phyloP scores from a whole-genome alignment of 2,329 filamentous ascomycete genomes.

The Colletotrichum tofieldiae region DNA sequence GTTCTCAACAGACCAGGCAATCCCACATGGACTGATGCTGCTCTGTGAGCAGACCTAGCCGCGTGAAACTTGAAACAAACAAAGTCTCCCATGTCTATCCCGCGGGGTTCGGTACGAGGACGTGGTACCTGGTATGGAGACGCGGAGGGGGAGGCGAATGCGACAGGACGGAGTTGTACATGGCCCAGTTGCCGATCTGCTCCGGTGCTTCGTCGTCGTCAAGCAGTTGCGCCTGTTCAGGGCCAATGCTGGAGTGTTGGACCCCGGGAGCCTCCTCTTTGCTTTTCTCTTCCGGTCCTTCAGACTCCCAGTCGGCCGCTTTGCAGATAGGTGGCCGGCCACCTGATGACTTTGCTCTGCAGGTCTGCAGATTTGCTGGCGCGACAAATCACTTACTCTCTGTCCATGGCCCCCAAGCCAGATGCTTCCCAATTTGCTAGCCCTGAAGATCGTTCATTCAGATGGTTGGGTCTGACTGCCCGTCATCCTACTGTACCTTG shows the following conservation, averaged over 20 bases:
- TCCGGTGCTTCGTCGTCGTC: neutral
- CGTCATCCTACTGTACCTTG: conserved; percentile 17
- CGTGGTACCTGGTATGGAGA: conserved; percentile 10
- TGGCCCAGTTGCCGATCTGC: neutral
- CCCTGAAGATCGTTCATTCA: conserved; percentile 8
- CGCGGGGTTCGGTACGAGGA: conserved; percentile 11
- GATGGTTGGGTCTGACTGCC: conserved; percentile 11
- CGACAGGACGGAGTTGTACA: conserved; percentile 16
- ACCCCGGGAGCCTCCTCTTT: neutral
- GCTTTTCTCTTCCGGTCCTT: neutral
- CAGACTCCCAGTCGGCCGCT: neutral
- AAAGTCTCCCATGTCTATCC: conserved; percentile 12
- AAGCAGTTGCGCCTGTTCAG: neutral
- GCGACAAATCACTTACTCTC: neutral
- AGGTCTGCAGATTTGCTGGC: conserved; percentile 14
- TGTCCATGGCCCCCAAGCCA: conserved; percentile 5
- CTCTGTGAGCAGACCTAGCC: conserved; percentile 18
- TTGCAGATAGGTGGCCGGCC: conserved; percentile 1
- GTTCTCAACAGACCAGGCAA: neutral
- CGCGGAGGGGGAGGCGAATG: conserved; percentile 3
- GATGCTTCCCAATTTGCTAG: neutral
- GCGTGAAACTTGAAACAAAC: conserved; percentile 36
- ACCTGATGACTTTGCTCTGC: conserved; percentile 31
- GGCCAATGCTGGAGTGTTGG: conserved; percentile 1
- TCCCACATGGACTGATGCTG: conserved; percentile 8